phyloP scores from a whole-genome alignment of 2,329 filamentous ascomycete genomes.

The Phialocephala sp. region DNA sequence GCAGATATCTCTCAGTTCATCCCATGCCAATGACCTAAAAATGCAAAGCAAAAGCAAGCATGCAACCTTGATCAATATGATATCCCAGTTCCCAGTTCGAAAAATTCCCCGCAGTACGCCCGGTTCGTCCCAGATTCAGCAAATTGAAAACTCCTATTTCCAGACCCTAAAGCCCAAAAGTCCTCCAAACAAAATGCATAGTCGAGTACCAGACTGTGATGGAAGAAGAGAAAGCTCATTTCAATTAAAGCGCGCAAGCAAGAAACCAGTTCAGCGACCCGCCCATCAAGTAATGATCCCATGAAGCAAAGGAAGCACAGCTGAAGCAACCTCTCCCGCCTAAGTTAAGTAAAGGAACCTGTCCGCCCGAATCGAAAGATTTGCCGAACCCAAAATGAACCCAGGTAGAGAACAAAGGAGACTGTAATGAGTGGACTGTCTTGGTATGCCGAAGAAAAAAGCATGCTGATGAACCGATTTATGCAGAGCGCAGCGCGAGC shows the following conservation, averaged over 20 bases:
- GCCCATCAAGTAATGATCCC: background rate
- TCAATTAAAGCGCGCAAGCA: background rate
- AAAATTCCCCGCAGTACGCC: background rate
- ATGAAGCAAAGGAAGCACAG: conserved; percentile 1
- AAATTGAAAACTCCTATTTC: conserved; percentile 1
- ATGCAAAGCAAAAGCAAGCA: background rate
- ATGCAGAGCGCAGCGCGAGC: conserved; percentile 43
- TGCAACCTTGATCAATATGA: background rate
- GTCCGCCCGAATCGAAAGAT: conserved; percentile 16
- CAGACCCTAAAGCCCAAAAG: background rate
- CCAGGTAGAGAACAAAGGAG: conserved; percentile 27
- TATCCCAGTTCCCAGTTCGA: background rate
- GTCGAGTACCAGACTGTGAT: background rate
- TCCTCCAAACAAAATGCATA: conserved; percentile 4
- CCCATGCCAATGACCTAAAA: background rate
- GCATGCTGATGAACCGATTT: conserved; percentile 17
- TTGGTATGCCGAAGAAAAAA: conserved; percentile 5
- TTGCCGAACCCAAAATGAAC: conserved; percentile 13
- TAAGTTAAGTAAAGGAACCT: conserved; percentile 15
- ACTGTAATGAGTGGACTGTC: conserved; percentile 30
- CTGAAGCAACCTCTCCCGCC: background rate
- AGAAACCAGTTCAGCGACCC: conserved; percentile 6
- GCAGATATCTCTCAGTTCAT: background rate
- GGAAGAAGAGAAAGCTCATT: background rate
- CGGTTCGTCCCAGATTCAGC: background rate